phyloP scores from a whole-genome alignment of 306 rosid genomes.

The Trifolium subterraneum region DNA sequence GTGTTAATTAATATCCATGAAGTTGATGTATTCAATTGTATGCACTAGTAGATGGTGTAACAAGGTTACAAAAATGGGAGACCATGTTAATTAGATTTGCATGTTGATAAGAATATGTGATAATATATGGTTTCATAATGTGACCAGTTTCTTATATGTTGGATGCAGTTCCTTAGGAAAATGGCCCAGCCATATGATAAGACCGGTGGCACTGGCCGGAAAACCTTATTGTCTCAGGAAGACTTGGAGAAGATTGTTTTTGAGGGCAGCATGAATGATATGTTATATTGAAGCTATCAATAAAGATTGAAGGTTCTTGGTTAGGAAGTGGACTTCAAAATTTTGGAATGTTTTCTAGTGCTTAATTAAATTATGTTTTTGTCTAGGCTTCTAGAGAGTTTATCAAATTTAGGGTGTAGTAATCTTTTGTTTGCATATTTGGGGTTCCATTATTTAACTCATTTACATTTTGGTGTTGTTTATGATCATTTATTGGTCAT shows the following conservation, averaged over 20 bases:
- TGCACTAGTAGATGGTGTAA: background rate
- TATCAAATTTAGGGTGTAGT: background rate
- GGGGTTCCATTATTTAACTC: background rate
- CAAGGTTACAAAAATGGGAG: constrained; percentile 29
- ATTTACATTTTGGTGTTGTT: background rate
- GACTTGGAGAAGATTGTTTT: constrained; percentile 80
- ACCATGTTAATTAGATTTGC: background rate
- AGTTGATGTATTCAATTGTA: background rate
- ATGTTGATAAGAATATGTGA: constrained; percentile 8
- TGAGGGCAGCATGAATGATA: constrained; percentile 56
- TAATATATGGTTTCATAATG: constrained; percentile 16
- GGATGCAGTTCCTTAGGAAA: constrained; percentile 83
- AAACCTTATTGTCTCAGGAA: constrained; percentile 79
- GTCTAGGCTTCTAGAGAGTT: background rate
- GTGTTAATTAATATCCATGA: no score
- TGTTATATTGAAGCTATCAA: constrained; percentile 51
- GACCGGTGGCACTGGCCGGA: constrained; percentile 72
- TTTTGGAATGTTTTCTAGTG: background rate
- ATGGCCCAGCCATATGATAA: constrained; percentile 96
- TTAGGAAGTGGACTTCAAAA: background rate
- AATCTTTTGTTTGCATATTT: background rate
- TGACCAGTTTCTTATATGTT: constrained; percentile 24
- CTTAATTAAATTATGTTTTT: background rate
- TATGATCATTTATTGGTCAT: background rate
- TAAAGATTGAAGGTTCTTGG: background rate